Percentiles rank a stretch among this genome's conserved stretches.
Evolutionary conservation across 1,139 yeast genomes (phyloP).

Genomic region (Tardiomyces depauwii): DNA sequence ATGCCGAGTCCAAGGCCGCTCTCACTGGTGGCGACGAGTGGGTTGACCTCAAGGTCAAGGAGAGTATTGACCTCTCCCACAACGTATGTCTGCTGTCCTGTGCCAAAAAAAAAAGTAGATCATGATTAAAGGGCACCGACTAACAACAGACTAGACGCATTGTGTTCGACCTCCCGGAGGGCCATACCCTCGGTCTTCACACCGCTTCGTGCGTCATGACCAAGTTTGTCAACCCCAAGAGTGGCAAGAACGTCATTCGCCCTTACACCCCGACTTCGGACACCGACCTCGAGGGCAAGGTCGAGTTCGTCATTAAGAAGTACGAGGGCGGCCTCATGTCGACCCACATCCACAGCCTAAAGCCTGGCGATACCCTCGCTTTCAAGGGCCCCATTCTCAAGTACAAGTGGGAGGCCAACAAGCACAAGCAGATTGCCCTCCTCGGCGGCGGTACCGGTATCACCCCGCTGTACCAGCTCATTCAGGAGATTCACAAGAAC

Average conservation of each 20-base stretch:
- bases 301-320: conserved; percentile 74
- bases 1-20: conserved; percentile 27
- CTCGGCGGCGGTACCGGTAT: conserved; percentile 96
- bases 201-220: conserved; percentile 74
- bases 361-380: conserved; percentile 69
- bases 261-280: conserved; percentile 93
- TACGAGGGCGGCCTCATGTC: conserved; percentile 83
- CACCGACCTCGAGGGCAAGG: conserved; percentile 53
- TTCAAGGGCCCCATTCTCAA: conserved; percentile 93
- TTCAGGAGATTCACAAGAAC: conserved; percentile 64
- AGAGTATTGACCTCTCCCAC: conserved; percentile 32
- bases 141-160: conserved; percentile 44
- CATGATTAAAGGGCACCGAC: neutral
- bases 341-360: conserved; percentile 57
- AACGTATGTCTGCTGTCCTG: conserved; percentile 19
- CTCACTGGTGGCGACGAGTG: conserved; percentile 57
- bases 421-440: conserved; percentile 68
- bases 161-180: conserved; percentile 59
- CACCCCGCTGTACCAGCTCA: conserved; percentile 88
- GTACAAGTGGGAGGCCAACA: conserved; percentile 81
- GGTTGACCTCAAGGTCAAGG: conserved; percentile 66
- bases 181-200: conserved; percentile 65
- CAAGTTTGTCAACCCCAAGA: conserved; percentile 61
- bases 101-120: too few species aligned
- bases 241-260: conserved; percentile 84